Evolutionary conservation across 768 basidiomycete genomes (phyloP), one percentile per base, ranked within the genome.

Genomic region (Phlebiopsis gigantea): DNA sequence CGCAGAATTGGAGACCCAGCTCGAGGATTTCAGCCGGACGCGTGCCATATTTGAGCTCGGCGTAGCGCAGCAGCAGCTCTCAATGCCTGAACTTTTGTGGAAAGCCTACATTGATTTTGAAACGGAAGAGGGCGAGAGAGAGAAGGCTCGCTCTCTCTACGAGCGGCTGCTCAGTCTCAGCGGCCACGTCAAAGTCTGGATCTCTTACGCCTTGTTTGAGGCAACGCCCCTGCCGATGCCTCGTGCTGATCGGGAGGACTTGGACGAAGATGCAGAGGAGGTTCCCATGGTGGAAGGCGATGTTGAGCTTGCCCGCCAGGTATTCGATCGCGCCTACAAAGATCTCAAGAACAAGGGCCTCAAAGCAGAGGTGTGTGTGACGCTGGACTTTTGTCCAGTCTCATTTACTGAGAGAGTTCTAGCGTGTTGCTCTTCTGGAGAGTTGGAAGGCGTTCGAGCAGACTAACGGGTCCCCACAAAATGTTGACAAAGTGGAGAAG

Each of bases 31-130:
- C 68, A 76, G 82, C 28, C 92, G 95, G 42, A 89, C 92, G 1
- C 88, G 95, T 14, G 93, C 88, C 5, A 93, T 98, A 64, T 97
- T 93, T 72, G 94, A 97, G 71, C 83, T 97, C n/a, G 95, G 88
- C 5, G 81, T 93, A n/a, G 79, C 86, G 9, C 95, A 97, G 66
- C 73, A 82, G 0, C 81, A 87, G 12, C 75, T 97, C 29, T 92
- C 93, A 47, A 96, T 95, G 93, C 95, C 95, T 1, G 95, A 98
- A 68, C 74, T 93, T 4, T 74, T 93, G 10, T 93, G 90, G 90
- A 93, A 96, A 68, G 89, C 91, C 3, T 98, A 93, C 69, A 90
- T 98, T 71, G 95, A 98, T 70, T 97, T 97, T 63, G 96, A 98
- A 71, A 83, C 87, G 54, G 90, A 90, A 57, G 93, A 97, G 69